Percentiles rank a stretch among this genome's conserved stretches.
phyloP scores from a whole-genome alignment of 2,329 filamentous ascomycete genomes.

The Hypoxylon sp. region DNA sequence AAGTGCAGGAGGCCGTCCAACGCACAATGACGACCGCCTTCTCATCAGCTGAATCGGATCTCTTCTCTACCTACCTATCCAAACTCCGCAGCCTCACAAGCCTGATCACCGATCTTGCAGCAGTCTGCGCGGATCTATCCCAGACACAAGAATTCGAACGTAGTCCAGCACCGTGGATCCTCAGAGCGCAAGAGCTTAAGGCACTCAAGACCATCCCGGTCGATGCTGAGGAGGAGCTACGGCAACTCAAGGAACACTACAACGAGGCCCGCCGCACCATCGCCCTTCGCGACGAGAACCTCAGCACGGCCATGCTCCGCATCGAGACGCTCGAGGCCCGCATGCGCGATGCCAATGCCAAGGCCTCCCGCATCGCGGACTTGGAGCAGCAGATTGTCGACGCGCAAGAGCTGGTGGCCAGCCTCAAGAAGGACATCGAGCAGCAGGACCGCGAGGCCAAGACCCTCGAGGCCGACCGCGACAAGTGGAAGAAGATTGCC shows the following conservation, averaged over 20 bases:
- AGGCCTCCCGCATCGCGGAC: slow-evolving; percentile 77
- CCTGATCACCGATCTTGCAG: slow-evolving; percentile 78
- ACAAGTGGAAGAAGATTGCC: slow-evolving; percentile 80
- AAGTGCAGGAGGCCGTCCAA: slow-evolving; percentile 75
- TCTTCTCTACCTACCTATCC: slow-evolving; percentile 77
- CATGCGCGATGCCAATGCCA: slow-evolving; percentile 86
- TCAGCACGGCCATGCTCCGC: slow-evolving; percentile 90
- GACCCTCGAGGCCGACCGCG: slow-evolving; percentile 74
- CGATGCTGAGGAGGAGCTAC: slow-evolving; percentile 88
- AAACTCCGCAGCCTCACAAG: slow-evolving; percentile 76
- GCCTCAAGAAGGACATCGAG: slow-evolving; percentile 75
- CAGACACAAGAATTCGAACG: slow-evolving; percentile 85
- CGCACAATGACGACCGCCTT: slow-evolving; percentile 68
- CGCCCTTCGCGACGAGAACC: slow-evolving; percentile 81
- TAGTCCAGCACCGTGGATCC: slow-evolving; percentile 82
- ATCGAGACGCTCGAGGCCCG: slow-evolving; percentile 92
- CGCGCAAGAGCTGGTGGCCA: slow-evolving; percentile 64
- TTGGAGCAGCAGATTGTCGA: slow-evolving; percentile 73
- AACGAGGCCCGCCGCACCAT: slow-evolving; percentile 81
- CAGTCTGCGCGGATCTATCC: slow-evolving; percentile 77
- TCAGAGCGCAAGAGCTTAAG: slow-evolving; percentile 85
- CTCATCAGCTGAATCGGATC: slow-evolving; percentile 73
- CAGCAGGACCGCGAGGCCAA: slow-evolving; percentile 77
- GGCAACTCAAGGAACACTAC: slow-evolving; percentile 83
- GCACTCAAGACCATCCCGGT: slow-evolving; percentile 84